These are phyloP conservation scores for Beauveria sp. DNA, from an alignment of 2,329 filamentous ascomycete genomes.

Conservation along the genomic window DNA sequence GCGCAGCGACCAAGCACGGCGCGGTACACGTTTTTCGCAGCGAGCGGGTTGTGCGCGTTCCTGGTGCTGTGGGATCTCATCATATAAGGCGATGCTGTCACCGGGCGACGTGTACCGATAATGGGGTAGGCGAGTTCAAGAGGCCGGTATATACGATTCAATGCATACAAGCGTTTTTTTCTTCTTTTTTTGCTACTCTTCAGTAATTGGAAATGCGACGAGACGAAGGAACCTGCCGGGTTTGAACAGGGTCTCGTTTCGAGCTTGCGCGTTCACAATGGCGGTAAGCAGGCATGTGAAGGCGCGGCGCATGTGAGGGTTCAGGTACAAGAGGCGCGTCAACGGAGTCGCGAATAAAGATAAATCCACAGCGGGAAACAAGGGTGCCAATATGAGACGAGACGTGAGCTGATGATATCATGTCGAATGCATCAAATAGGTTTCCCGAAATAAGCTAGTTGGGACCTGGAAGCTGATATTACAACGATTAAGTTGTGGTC, in stretches of 20 bases:
- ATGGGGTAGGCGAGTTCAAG: background rate
- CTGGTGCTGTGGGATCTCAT: constrained; percentile 73
- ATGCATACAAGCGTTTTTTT: constrained; percentile 8
- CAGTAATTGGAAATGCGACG: no score
- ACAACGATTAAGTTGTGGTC: background rate
- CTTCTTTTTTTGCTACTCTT: background rate
- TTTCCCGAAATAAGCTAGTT: background rate
- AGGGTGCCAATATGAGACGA: background rate
- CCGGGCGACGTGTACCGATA: background rate
- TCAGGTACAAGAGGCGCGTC: background rate
- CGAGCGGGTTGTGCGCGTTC: constrained; percentile 65
- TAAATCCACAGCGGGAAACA: background rate
- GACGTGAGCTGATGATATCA: background rate
- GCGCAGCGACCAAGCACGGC: constrained; percentile 64
- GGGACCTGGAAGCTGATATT: background rate
- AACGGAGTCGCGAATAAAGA: background rate
- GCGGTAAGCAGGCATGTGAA: background rate
- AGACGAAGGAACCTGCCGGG: background rate
- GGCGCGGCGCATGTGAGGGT: background rate
- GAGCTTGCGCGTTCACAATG: background rate
- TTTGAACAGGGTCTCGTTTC: background rate
- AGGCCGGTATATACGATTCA: background rate
- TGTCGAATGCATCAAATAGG: background rate
- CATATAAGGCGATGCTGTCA: constrained; percentile 27
- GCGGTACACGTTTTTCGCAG: constrained; percentile 73